Percentiles rank a stretch among this genome's conserved stretches.
Evolutionary conservation across 2,329 filamentous ascomycete genomes (phyloP).

Genomic region (Paecilomyces sp.): DNA sequence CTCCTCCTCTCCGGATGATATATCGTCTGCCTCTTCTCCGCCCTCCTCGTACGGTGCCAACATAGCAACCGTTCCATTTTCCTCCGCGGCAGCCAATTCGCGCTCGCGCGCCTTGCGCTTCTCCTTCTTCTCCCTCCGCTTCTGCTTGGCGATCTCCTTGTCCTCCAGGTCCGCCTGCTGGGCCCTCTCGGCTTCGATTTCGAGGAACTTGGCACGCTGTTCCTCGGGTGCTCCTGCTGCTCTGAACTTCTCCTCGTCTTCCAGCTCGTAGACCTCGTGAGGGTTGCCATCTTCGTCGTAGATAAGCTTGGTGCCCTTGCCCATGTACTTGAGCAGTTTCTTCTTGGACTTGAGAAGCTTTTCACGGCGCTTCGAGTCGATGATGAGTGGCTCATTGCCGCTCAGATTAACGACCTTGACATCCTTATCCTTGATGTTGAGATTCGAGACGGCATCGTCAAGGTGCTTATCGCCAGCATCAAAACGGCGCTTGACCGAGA

Average conservation of each 20-base stretch:
- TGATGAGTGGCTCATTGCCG: slow-evolving; percentile 62
- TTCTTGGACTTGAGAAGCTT: slow-evolving; percentile 95
- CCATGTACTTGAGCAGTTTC: slow-evolving; percentile 84
- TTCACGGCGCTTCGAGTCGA: slow-evolving; percentile 92
- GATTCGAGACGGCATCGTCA: slow-evolving; percentile 19
- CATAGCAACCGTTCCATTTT: slow-evolving; percentile 17
- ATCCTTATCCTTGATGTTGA: slow-evolving; percentile 33
- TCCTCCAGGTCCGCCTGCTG: slow-evolving; percentile 71
- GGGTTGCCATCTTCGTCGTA: slow-evolving; percentile 89
- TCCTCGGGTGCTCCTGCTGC: slow-evolving; percentile 66
- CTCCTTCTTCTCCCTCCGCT: slow-evolving; percentile 48
- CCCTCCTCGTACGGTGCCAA: slow-evolving; percentile 22
- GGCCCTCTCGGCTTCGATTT: slow-evolving; percentile 65
- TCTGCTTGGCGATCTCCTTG: slow-evolving; percentile 71
- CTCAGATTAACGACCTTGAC: slow-evolving; percentile 45
- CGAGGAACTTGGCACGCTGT: slow-evolving; percentile 71
- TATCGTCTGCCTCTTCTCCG: slow-evolving; percentile 5
- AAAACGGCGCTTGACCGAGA: slow-evolving; percentile 83
- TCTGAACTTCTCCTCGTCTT: slow-evolving; percentile 74
- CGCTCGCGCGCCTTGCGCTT: slow-evolving; percentile 35
- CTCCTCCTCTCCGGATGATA: slow-evolving; percentile 14
- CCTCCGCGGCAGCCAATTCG: slow-evolving; percentile 25
- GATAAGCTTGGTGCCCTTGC: slow-evolving; percentile 74
- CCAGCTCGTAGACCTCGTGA: slow-evolving; percentile 80
- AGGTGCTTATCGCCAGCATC: slow-evolving; percentile 58